These are phyloP conservation scores for Saussurea involucrata DNA, from an alignment of 129 eudicot genomes.

Conservation along the genomic window DNA sequence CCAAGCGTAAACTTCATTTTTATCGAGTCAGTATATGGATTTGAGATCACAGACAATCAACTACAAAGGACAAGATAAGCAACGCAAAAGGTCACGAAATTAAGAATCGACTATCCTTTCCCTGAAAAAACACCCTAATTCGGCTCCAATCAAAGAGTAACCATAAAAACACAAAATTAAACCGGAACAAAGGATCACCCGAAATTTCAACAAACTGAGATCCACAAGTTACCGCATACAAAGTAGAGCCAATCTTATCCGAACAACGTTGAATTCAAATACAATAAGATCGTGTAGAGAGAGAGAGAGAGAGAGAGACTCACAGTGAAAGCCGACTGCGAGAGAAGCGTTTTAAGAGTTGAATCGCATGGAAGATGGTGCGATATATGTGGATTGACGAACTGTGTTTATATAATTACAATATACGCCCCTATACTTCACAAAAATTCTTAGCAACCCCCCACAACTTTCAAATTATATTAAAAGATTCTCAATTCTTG, in stretches of 20 bases:
- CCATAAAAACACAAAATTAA: neutral
- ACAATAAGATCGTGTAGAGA: neutral
- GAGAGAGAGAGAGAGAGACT: neutral
- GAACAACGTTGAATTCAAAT: neutral
- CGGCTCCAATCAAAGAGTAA: conserved; percentile 3
- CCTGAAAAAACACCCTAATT: neutral
- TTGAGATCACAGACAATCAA: neutral
- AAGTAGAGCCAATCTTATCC: neutral
- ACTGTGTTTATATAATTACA: no score
- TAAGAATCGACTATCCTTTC: neutral
- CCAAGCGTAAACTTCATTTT: neutral
- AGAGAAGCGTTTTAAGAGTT: conserved; percentile 17
- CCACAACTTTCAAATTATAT: no score
- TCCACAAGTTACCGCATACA: neutral
- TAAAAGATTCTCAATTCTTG: no score
- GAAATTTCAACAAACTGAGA: conserved; percentile 6
- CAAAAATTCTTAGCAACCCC: no score
- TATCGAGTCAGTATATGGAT: neutral
- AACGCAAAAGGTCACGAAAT: neutral
- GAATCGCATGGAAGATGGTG: conserved; percentile 5
- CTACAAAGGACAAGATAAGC: neutral
- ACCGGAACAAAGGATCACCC: neutral
- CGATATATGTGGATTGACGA: neutral
- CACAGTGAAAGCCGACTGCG: conserved; percentile 16
- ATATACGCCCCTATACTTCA: no score